A percentile compares a stretch with the other conserved stretches of the same genome.
Conservation (phyloP, 176 grass and related monocot species). For the maize (Zea mays) region Zm-B73-REFERENCE-NAM-5.0 NC_050103.1:23435001-23435500, state of each 20-base stretch:
- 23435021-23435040: not conserved
- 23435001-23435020: not conserved
- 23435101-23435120: slow-evolving; percentile 95
- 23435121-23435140: slow-evolving; percentile 95
- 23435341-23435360: slow-evolving; percentile 92
- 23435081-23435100: slow-evolving; percentile 28
- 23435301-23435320: slow-evolving; percentile 99
- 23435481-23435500: not conserved
- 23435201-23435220: slow-evolving; percentile 97
- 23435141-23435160: slow-evolving; percentile 85
- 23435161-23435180: slow-evolving; percentile 96
- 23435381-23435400: slow-evolving; percentile 84
- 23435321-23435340: slow-evolving; percentile 99
- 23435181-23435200: slow-evolving; percentile 97
- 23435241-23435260: slow-evolving; percentile 93
- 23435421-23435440: slow-evolving; percentile 13
- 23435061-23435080: not conserved
- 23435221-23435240: slow-evolving; percentile 99
- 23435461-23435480: not conserved
- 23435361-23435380: slow-evolving; percentile 86
- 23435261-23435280: slow-evolving; percentile 96
- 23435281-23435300: slow-evolving; percentile 95
- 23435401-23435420: not conserved
- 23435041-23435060: not conserved
- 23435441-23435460: slow-evolving; percentile 13